Evolutionary conservation across 805 yeast genomes (phyloP).

Genomic region (Candida tibetensis): DNA sequence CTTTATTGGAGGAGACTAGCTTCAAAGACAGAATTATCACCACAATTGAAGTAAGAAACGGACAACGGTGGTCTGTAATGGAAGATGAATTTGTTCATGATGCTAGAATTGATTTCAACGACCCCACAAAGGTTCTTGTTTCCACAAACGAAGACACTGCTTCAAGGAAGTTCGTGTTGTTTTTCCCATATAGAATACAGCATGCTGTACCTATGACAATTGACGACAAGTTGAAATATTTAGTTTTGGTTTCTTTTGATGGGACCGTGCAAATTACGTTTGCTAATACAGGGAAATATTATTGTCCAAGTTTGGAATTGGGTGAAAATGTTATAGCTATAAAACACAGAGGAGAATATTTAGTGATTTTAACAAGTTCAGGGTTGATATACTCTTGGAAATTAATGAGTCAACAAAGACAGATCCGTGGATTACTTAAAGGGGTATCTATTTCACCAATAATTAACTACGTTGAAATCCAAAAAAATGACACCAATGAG

Average conservation of each 20-base stretch:
- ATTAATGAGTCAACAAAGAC: slow-evolving; percentile 21
- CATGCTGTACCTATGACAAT: slow-evolving; percentile 42
- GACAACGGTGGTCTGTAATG: slow-evolving; percentile 38
- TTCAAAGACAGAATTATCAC: slow-evolving; percentile 15
- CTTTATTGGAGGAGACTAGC: slow-evolving; percentile 2
- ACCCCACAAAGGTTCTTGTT: slow-evolving; percentile 45
- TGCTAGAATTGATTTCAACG: slow-evolving; percentile 43
- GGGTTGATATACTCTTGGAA: slow-evolving; percentile 54
- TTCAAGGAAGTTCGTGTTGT: slow-evolving; percentile 32
- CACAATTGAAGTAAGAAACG: slow-evolving; percentile 41
- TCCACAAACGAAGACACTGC: slow-evolving; percentile 35
- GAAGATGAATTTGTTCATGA: slow-evolving; percentile 37
- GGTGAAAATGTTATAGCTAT: slow-evolving; percentile 46
- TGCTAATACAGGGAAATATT: slow-evolving; percentile 43
- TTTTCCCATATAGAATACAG: slow-evolving; percentile 47
- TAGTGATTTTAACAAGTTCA: slow-evolving; percentile 48
- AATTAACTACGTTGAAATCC: slow-evolving; percentile 33
- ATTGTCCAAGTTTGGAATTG: slow-evolving; percentile 49
- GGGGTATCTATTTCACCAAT: slow-evolving; percentile 55
- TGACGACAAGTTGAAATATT: slow-evolving; percentile 35
- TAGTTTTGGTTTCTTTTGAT: slow-evolving; percentile 56
- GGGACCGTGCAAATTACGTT: slow-evolving; percentile 51
- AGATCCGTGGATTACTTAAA: slow-evolving; percentile 30
- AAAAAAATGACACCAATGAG: not conserved
- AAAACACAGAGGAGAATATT: slow-evolving; percentile 27